phyloP scores from a whole-genome alignment of 768 basidiomycete genomes.

The Termitomyces sp. region DNA sequence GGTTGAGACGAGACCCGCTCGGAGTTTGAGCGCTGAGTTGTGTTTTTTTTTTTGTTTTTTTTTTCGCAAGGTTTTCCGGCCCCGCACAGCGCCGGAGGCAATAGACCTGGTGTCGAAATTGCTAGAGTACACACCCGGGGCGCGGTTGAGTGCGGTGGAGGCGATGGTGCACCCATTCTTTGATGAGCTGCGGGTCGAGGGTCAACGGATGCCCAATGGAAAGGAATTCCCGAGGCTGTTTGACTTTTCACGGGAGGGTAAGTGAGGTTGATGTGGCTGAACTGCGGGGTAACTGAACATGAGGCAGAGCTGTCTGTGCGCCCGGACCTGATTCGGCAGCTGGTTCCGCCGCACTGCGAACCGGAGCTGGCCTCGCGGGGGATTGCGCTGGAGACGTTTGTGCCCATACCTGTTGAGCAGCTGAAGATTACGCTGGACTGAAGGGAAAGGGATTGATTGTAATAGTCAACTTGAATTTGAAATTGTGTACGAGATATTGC shows the following conservation, averaged over 20 bases:
- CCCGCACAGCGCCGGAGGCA: constrained; percentile 92
- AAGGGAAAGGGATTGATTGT: constrained; percentile 24
- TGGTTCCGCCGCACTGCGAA: constrained; percentile 91
- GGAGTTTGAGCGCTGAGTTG: not conserved
- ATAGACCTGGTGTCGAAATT: constrained; percentile 94
- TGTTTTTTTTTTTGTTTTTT: constrained; percentile 1
- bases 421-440: constrained; percentile 92
- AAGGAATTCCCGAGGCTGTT: constrained; percentile 94
- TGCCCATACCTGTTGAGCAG: constrained; percentile 96
- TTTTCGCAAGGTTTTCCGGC: constrained; percentile 97
- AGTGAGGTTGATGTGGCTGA: constrained; percentile 26
- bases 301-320: constrained; percentile 87
- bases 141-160: constrained; percentile 84
- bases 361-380: constrained; percentile 81
- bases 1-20: constrained; percentile 15
- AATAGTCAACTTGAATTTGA: constrained; percentile 42
- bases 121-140: constrained; percentile 96
- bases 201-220: constrained; percentile 94
- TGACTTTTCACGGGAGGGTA: constrained; percentile 91
- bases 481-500: constrained; percentile 20
- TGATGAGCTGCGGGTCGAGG: constrained; percentile 89
- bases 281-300: not conserved
- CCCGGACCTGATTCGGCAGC: constrained; percentile 87
- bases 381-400: constrained; percentile 87
- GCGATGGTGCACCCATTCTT: constrained; percentile 97